A percentile compares a stretch with the other conserved stretches of the same genome.
Conservation (phyloP, 768 basidiomycete species). For the Lentinula sp. region DNA sequence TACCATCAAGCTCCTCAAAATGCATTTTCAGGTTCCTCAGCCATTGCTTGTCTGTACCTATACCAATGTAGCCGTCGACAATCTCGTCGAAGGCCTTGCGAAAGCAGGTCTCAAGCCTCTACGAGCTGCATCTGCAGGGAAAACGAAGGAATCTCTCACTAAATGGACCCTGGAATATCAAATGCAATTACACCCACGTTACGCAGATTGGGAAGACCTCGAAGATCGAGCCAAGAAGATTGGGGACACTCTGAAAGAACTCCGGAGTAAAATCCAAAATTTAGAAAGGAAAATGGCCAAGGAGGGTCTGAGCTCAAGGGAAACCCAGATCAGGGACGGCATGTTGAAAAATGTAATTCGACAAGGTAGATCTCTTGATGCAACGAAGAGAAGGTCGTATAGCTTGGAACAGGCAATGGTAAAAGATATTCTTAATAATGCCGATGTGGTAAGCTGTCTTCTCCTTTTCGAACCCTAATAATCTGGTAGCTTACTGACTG, state of each 20-base stretch:
- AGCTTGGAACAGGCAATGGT: slow-evolving; percentile 59
- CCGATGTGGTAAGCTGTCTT: slow-evolving; percentile 61
- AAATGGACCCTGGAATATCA: slow-evolving; percentile 60
- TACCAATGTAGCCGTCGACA: slow-evolving; percentile 91
- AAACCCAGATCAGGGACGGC: slow-evolving; percentile 19
- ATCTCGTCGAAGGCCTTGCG: slow-evolving; percentile 73
- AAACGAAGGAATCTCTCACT: slow-evolving; percentile 49
- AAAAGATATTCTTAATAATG: slow-evolving; percentile 50
- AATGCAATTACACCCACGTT: slow-evolving; percentile 55
- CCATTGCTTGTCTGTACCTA: slow-evolving; percentile 91
- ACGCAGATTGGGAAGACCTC: slow-evolving; percentile 34
- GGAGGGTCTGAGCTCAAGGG: slow-evolving; percentile 6
- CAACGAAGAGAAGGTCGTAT: slow-evolving; percentile 39
- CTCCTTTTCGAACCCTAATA: not conserved
- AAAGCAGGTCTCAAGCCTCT: slow-evolving; percentile 61
- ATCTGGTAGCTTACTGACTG: not conserved
- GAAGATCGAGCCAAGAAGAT: slow-evolving; percentile 21
- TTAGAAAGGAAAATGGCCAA: slow-evolving; percentile 13
- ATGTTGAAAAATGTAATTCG: slow-evolving; percentile 25
- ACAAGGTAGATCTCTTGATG: slow-evolving; percentile 19
- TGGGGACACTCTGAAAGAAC: slow-evolving; percentile 8
- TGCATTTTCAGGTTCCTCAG: slow-evolving; percentile 74
- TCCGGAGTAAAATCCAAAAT: slow-evolving; percentile 10
- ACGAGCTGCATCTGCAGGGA: slow-evolving; percentile 64
- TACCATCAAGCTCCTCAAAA: slow-evolving; percentile 74